phyloP scores from a whole-genome alignment of 306 rosid genomes.

The Arachis hypogaea region DNA sequence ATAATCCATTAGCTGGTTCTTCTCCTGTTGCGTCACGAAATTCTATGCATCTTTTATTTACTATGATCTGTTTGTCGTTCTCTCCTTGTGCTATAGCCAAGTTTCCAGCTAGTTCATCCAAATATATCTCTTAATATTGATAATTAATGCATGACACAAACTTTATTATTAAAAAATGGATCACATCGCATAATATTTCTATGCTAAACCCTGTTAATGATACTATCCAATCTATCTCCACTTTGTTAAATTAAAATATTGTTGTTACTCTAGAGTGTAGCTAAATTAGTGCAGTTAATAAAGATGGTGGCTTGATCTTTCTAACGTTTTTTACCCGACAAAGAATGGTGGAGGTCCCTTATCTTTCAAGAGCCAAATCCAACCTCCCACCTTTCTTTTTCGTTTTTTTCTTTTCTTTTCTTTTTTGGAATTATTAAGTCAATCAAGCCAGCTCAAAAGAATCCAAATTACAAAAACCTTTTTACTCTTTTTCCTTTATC shows the following conservation, averaged over 20 bases:
- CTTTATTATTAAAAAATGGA: not conserved
- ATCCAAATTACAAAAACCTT: constrained; percentile 43
- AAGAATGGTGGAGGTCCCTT: constrained; percentile 57
- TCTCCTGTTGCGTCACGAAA: not conserved
- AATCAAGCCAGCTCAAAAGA: constrained; percentile 54
- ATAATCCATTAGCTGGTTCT: too few species aligned
- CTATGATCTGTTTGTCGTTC: not conserved
- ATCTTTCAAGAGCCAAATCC: constrained; percentile 44
- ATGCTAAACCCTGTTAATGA: not conserved
- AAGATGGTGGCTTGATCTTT: constrained; percentile 25
- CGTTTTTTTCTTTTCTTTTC: not conserved
- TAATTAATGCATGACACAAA: not conserved
- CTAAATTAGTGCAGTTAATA: constrained; percentile 37
- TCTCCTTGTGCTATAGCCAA: not conserved
- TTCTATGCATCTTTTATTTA: not conserved
- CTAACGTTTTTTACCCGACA: constrained; percentile 51
- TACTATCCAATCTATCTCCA: not conserved
- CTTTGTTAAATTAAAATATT: not conserved
- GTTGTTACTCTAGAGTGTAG: not conserved
- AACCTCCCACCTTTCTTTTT: constrained; percentile 37
- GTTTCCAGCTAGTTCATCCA: not conserved
- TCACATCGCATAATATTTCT: not conserved
- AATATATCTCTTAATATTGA: not conserved
- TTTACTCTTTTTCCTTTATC: constrained; percentile 21
- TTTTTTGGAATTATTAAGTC: constrained; percentile 41